Conservation (phyloP, 2,329 filamentous ascomycete species). For the Paecilomyces sp. region DNA sequence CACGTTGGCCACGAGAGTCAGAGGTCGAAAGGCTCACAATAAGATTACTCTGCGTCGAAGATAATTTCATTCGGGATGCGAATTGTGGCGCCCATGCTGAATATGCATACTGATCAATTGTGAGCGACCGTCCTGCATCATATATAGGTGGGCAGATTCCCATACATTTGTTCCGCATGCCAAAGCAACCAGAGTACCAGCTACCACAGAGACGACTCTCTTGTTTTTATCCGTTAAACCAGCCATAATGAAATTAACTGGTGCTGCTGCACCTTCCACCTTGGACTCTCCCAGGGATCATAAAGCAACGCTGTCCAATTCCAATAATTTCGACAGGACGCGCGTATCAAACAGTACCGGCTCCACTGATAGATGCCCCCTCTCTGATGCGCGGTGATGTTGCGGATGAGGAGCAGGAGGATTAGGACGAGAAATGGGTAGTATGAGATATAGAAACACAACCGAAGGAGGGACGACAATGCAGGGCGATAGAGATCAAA, state of each 20-base stretch:
- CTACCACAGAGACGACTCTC: constrained; percentile 74
- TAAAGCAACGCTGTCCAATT: constrained; percentile 1
- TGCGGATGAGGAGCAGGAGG: not conserved
- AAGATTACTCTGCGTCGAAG: constrained; percentile 87
- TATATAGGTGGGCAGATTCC: constrained; percentile 20
- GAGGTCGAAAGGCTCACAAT: constrained; percentile 53
- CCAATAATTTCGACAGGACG: not conserved
- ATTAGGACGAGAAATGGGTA: not conserved
- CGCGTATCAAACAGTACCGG: not conserved
- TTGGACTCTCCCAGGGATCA: not conserved
- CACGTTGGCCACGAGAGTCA: not conserved
- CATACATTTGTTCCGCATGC: constrained; percentile 87
- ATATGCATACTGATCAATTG: constrained; percentile 73
- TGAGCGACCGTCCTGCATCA: constrained; percentile 7
- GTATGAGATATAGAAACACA: not conserved
- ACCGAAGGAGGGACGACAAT: not conserved
- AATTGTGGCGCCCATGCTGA: constrained; percentile 97
- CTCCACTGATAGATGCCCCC: not conserved
- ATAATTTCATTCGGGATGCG: constrained; percentile 74
- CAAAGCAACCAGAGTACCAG: constrained; percentile 75
- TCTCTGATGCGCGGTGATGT: not conserved
- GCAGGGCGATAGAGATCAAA: not conserved
- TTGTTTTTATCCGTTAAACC: constrained; percentile 34
- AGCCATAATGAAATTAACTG: constrained; percentile 15
- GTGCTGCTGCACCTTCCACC: constrained; percentile 1